Conservation (phyloP, 176 grass and related monocot genomes). For the Alloteropsis semialata region DNA sequence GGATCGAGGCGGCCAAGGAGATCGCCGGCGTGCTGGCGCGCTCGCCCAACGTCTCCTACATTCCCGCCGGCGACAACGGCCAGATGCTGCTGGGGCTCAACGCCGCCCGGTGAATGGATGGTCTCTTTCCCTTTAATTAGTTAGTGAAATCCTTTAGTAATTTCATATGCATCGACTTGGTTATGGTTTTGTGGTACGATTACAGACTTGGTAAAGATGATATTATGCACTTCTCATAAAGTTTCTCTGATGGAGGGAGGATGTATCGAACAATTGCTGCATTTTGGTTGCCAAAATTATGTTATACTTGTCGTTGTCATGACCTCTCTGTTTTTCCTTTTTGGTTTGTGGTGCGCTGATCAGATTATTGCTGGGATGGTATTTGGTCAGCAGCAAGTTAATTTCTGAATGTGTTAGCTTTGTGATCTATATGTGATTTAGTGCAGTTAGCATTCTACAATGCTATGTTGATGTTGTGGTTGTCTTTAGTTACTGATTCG, state of each 20-base stretch:
- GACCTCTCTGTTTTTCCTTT: not conserved
- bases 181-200: not conserved
- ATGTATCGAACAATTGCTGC: constrained; percentile 2
- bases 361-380: not conserved
- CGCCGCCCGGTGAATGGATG: constrained; percentile 48
- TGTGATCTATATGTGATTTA: not conserved
- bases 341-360: not conserved
- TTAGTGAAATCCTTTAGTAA: constrained; percentile 3
- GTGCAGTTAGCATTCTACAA: not conserved
- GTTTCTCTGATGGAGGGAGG: not conserved
- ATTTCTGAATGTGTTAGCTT: not conserved
- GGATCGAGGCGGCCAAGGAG: constrained; percentile 87
- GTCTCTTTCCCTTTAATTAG: not conserved
- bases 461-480: not conserved
- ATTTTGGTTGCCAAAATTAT: not conserved
- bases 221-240: not conserved
- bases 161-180: constrained; percentile 1
- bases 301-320: not conserved
- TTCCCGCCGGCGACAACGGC: constrained; percentile 46
- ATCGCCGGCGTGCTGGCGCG: constrained; percentile 56
- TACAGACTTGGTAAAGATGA: not conserved
- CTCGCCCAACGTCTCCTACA: constrained; percentile 67
- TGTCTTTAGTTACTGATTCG: not conserved
- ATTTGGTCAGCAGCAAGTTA: not conserved
- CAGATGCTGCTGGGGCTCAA: constrained; percentile 76